phyloP scores from a whole-genome alignment of 1,284 basidiomycete genomes.

The Exsudoporus floridanus region DNA sequence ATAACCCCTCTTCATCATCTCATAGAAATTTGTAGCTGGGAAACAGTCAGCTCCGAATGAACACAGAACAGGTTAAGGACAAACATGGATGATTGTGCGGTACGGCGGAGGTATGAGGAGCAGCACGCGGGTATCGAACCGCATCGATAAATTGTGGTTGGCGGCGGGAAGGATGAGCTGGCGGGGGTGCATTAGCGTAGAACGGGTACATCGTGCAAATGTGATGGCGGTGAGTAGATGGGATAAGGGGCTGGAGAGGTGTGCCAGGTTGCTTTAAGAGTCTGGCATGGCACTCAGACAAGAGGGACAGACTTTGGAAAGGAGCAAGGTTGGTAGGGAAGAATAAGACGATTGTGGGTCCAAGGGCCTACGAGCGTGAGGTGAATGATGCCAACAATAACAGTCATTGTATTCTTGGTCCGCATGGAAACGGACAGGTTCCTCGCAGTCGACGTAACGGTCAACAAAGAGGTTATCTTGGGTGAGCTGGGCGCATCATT shows the following conservation, averaged over 20 bases:
- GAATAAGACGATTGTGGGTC: slow-evolving; percentile 2
- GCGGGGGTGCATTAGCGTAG: not conserved
- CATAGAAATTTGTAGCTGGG: slow-evolving; percentile 14
- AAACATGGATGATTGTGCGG: slow-evolving; percentile 7
- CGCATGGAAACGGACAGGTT: not conserved
- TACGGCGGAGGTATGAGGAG: not conserved
- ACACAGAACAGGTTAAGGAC: not conserved
- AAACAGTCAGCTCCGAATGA: slow-evolving; percentile 4
- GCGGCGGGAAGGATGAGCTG: not conserved
- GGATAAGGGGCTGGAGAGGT: not conserved
- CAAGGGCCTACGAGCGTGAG: too few relatives aligned
- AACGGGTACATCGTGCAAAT: slow-evolving; percentile 6
- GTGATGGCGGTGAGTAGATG: not conserved
- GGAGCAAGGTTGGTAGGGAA: slow-evolving; percentile 11
- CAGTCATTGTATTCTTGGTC: slow-evolving; percentile 11
- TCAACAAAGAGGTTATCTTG: not conserved
- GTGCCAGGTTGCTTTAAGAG: slow-evolving; percentile 15
- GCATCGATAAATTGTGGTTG: not conserved
- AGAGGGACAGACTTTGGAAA: not conserved
- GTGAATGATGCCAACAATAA: not conserved
- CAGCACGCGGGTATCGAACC: not conserved
- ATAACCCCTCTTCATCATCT: not conserved
- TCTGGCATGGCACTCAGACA: not conserved
- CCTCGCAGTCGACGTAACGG: not conserved
- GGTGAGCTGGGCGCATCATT: not conserved